Evolutionary conservation across 306 rosid genomes (phyloP).

Genomic region (Gynostemma pentaphyllum): DNA sequence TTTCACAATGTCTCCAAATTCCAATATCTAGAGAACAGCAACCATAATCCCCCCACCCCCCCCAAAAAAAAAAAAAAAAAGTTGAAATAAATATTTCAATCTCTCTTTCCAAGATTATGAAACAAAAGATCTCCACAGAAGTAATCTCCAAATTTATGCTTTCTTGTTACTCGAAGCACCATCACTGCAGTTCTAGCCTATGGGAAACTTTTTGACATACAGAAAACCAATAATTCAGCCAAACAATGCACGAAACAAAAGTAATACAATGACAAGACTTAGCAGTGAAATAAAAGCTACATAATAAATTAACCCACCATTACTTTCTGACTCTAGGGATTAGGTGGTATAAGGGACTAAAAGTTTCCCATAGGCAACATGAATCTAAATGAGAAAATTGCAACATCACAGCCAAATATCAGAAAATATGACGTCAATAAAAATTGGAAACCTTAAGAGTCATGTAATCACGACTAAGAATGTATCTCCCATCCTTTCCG

Average conservation of each 20-base stretch:
- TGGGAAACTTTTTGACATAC: not conserved
- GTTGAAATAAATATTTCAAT: too few relatives aligned
- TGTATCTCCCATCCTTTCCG: conserved; percentile 79
- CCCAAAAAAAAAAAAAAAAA: not conserved
- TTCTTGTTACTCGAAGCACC: not conserved
- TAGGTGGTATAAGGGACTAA: too few relatives aligned
- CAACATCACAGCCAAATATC: not conserved
- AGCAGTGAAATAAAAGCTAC: not conserved
- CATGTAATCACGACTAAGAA: conserved; percentile 98
- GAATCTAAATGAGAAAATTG: not conserved
- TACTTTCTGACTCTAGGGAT: too few relatives aligned
- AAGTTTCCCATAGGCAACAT: too few relatives aligned
- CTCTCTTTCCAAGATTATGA: not conserved
- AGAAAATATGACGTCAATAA: not conserved
- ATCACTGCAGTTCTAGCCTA: not conserved
- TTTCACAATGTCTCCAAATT: too few relatives aligned
- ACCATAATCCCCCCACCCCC: not conserved
- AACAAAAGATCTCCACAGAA: not conserved
- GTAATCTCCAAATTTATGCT: not conserved
- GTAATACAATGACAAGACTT: too few relatives aligned
- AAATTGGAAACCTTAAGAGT: conserved; percentile 63
- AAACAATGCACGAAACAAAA: too few relatives aligned
- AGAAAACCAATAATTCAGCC: too few relatives aligned
- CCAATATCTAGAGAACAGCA: not conserved
- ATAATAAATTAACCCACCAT: not conserved